These are phyloP conservation scores for Batkoa obscura DNA, from an alignment of 371 early-diverging fungal species.

Conservation along the genomic window DNA sequence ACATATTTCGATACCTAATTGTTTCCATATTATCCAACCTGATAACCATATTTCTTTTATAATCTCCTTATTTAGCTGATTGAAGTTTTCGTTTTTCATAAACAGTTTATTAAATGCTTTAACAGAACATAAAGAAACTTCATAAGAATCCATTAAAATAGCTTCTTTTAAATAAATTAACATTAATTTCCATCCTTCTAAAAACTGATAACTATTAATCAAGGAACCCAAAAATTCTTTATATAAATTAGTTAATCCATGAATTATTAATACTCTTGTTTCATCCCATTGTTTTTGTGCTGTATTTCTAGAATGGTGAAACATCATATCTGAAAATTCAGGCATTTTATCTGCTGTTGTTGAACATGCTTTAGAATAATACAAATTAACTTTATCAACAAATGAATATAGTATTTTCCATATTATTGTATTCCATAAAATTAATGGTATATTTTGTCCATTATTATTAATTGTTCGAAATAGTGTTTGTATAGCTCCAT, in stretches of 20 bases:
- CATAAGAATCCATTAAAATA: constrained; percentile 45
- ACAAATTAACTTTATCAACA: constrained; percentile 47
- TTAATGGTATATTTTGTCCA: constrained; percentile 37
- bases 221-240: constrained; percentile 41
- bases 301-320: constrained; percentile 49
- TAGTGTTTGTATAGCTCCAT: constrained; percentile 84
- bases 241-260: constrained; percentile 49
- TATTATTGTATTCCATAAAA: constrained; percentile 70
- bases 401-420: constrained; percentile 78
- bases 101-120: constrained; percentile 37
- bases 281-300: constrained; percentile 90
- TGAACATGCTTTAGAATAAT: constrained; percentile 14
- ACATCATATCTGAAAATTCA: constrained; percentile 18
- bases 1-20: constrained; percentile 40
- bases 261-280: constrained; percentile 65
- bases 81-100: constrained; percentile 18
- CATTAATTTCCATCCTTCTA: constrained; percentile 37
- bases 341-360: constrained; percentile 13
- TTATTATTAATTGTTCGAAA: constrained; percentile 83
- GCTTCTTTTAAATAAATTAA: constrained; percentile 56
- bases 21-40: constrained; percentile 61
- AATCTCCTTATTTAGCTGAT: constrained; percentile 13
- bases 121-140: constrained; percentile 59
- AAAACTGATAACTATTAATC: constrained; percentile 32
- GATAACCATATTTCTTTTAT: constrained; percentile 35